Percentiles rank a stretch among this genome's conserved stretches.
phyloP scores from a whole-genome alignment of 164 flowering plant species.

The Vitis rupestris region DNA sequence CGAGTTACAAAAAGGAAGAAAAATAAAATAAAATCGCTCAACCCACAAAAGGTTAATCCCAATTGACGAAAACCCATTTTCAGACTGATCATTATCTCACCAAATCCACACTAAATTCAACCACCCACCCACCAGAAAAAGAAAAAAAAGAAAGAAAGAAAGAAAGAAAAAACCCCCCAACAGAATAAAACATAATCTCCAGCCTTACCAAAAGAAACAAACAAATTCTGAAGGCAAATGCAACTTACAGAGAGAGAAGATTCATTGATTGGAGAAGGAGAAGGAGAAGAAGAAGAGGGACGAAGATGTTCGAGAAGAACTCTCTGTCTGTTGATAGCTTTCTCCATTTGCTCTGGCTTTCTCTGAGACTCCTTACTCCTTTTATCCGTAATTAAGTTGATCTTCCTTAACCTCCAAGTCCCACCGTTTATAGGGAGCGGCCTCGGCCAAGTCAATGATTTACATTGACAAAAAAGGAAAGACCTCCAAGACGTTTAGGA shows the following conservation, averaged over 20 bases:
- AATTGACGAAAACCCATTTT: too few species aligned
- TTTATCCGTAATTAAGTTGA: not conserved
- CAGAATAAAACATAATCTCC: not conserved
- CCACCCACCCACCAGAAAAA: too few species aligned
- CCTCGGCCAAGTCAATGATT: too few species aligned
- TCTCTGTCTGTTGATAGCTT: slow-evolving; percentile 73
- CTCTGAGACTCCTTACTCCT: not conserved
- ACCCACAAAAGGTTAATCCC: too few species aligned
- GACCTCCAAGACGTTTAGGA: not conserved
- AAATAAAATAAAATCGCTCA: too few species aligned
- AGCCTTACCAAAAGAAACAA: too few species aligned
- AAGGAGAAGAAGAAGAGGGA: slow-evolving; percentile 43
- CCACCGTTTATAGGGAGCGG: too few species aligned
- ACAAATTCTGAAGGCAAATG: not conserved
- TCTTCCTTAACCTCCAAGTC: too few species aligned
- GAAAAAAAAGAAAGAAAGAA: not conserved
- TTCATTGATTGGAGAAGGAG: slow-evolving; percentile 26
- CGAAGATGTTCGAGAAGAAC: slow-evolving; percentile 71
- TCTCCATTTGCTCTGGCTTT: slow-evolving; percentile 63
- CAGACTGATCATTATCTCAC: too few species aligned
- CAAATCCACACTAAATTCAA: too few species aligned
- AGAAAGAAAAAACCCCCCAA: not conserved
- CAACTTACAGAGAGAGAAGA: slow-evolving; percentile 58
- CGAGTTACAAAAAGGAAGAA: too few species aligned
- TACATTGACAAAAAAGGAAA: not conserved